These are phyloP conservation scores for Xylaria grammica DNA, from an alignment of 495 filamentous ascomycete genomes.

Conservation along the genomic window DNA sequence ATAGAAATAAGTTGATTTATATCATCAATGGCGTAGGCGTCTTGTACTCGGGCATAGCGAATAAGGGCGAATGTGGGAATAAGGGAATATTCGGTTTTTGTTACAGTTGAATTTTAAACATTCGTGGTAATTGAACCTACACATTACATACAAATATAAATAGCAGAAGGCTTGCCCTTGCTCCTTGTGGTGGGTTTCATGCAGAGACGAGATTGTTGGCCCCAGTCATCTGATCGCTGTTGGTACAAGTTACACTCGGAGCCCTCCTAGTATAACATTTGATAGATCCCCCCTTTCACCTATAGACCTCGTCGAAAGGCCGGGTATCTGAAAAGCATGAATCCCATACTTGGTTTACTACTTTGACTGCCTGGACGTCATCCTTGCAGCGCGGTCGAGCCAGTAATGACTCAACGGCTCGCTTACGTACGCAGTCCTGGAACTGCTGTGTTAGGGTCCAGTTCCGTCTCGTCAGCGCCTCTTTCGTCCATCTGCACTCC, in stretches of 20 bases:
- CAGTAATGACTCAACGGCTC: conserved; percentile 78
- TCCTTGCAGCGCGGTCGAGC: conserved; percentile 80
- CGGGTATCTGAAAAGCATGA: conserved; percentile 93
- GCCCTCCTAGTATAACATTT: conserved; percentile 3
- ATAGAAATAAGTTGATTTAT: conserved; percentile 27
- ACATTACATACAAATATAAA: conserved; percentile 13
- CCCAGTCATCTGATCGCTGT: conserved; percentile 1
- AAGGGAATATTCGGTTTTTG: conserved; percentile 20
- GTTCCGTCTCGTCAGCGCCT: conserved; percentile 81
- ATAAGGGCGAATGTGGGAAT: conserved; percentile 20
- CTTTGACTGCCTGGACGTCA: conserved; percentile 81
- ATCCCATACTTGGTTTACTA: conserved; percentile 97
- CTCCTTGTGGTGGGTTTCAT: conserved; percentile 8
- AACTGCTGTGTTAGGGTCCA: conserved; percentile 90
- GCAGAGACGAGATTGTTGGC: background rate
- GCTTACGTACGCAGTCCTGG: conserved; percentile 84
- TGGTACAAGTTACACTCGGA: conserved; percentile 15
- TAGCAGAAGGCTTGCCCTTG: conserved; percentile 10
- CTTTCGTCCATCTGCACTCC: conserved; percentile 89
- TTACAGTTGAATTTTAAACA: conserved; percentile 2
- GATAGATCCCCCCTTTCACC: conserved; percentile 48
- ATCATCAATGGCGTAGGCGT: conserved; percentile 28
- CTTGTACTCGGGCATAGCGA: conserved; percentile 22
- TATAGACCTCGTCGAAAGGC: conserved; percentile 95
- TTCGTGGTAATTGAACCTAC: conserved; percentile 9